Conservation (phyloP, 768 basidiomycete genomes). For the Pulveroboletus sp. region DNA sequence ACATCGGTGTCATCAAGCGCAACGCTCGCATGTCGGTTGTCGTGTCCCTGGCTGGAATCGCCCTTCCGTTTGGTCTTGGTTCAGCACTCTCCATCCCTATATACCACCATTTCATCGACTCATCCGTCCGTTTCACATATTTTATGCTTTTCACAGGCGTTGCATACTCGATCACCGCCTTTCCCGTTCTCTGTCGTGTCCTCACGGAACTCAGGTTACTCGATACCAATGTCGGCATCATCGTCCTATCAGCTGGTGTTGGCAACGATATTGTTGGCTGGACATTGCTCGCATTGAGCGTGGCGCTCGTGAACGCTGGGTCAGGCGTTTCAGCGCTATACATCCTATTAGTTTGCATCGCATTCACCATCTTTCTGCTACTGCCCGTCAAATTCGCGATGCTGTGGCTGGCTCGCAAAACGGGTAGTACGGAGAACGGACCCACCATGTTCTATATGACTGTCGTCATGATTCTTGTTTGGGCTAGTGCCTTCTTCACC, state of each 20-base stretch:
- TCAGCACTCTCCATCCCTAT: slow-evolving; percentile 62
- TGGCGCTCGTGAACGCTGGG: slow-evolving; percentile 88
- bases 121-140: slow-evolving; percentile 67
- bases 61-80: slow-evolving; percentile 85
- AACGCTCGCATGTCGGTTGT: slow-evolving; percentile 64
- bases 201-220: slow-evolving; percentile 88
- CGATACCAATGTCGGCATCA: slow-evolving; percentile 87
- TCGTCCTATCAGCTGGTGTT: slow-evolving; percentile 90
- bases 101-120: slow-evolving; percentile 55
- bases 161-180: slow-evolving; percentile 84
- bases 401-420: slow-evolving; percentile 67
- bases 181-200: slow-evolving; percentile 83
- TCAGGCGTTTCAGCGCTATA: slow-evolving; percentile 81
- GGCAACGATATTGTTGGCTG: slow-evolving; percentile 86
- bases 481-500: slow-evolving; percentile 88
- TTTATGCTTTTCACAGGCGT: slow-evolving; percentile 95
- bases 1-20: slow-evolving; percentile 69
- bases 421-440: slow-evolving; percentile 76
- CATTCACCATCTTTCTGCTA: slow-evolving; percentile 74
- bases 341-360: slow-evolving; percentile 76
- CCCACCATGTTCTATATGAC: slow-evolving; percentile 92
- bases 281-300: slow-evolving; percentile 83
- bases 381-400: slow-evolving; percentile 61
- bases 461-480: slow-evolving; percentile 69
- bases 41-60: slow-evolving; percentile 80